These are phyloP conservation scores for Aureobasidium sp. DNA, from an alignment of 2,329 filamentous ascomycete species.

Conservation along the genomic window DNA sequence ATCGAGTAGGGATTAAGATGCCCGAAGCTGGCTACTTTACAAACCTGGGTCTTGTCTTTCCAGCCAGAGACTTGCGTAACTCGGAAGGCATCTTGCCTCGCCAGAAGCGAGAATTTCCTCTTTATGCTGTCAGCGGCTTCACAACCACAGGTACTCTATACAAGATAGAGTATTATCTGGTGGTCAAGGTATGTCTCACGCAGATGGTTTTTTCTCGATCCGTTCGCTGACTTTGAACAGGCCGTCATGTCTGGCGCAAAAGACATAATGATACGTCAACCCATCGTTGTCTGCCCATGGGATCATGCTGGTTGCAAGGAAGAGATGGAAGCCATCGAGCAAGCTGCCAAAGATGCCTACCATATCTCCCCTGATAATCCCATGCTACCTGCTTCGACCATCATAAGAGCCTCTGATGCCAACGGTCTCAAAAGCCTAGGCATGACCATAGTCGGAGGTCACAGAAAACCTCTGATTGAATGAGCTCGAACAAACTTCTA, in stretches of 20 bases:
- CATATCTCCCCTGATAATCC: slow-evolving; percentile 83
- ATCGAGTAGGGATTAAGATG: slow-evolving; percentile 72
- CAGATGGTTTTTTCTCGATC: too few species aligned
- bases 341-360: slow-evolving; percentile 86
- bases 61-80: slow-evolving; percentile 80
- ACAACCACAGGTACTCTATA: slow-evolving; percentile 91
- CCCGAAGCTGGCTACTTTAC: slow-evolving; percentile 89
- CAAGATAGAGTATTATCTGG: slow-evolving; percentile 96
- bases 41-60: slow-evolving; percentile 84
- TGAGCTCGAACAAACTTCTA: slow-evolving; percentile 31
- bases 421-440: slow-evolving; percentile 52
- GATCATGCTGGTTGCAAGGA: slow-evolving; percentile 95
- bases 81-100: slow-evolving; percentile 78
- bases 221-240: slow-evolving; percentile 38
- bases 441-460: slow-evolving; percentile 53
- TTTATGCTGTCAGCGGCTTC: slow-evolving; percentile 82
- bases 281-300: slow-evolving; percentile 90
- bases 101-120: slow-evolving; percentile 78
- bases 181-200: slow-evolving; percentile 65
- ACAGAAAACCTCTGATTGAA: slow-evolving; percentile 57
- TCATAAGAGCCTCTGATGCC: slow-evolving; percentile 70
- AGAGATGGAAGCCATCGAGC: slow-evolving; percentile 97
- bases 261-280: slow-evolving; percentile 82
- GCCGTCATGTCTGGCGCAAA: slow-evolving; percentile 79
- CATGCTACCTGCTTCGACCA: slow-evolving; percentile 78